Conservation (phyloP, 345 rosid species). For the Eucalyptus pumila region DNA sequence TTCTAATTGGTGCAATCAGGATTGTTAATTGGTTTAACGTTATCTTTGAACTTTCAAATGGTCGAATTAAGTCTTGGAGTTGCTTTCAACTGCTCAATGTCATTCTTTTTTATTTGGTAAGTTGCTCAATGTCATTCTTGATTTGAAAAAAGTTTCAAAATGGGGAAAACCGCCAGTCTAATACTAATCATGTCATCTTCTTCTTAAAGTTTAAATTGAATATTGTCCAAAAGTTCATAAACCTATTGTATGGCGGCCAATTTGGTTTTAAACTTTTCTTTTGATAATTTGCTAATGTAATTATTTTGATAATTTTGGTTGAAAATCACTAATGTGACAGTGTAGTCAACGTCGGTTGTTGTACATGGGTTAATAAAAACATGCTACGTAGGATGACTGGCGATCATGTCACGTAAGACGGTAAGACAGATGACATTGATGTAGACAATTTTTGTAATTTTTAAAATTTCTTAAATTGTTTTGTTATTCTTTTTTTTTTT, state of each 20-base stretch:
- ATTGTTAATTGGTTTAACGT: background rate
- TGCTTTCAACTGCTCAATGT: background rate
- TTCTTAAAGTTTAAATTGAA: background rate
- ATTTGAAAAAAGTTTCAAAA: background rate
- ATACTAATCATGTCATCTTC: background rate
- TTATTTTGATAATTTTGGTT: no score
- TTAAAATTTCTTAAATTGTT: no score
- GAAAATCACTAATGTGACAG: no score
- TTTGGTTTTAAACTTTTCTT: fast-evolving
- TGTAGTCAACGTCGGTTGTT: fast-evolving
- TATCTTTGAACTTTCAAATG: background rate
- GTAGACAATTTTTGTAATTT: no score
- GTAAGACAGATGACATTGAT: fast-evolving
- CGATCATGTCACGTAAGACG: fast-evolving
- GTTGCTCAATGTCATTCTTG: background rate
- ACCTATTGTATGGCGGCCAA: fast-evolving
- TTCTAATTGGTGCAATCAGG: background rate
- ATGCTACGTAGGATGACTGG: fast-evolving
- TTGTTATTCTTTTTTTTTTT: no score
- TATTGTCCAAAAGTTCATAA: background rate
- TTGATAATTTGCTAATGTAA: no score
- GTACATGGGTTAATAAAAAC: fast-evolving
- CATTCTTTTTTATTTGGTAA: no score
- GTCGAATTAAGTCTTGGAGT: background rate
- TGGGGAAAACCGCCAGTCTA: background rate